phyloP scores from a whole-genome alignment of 1,284 basidiomycete species.

The Peniophora sp. region DNA sequence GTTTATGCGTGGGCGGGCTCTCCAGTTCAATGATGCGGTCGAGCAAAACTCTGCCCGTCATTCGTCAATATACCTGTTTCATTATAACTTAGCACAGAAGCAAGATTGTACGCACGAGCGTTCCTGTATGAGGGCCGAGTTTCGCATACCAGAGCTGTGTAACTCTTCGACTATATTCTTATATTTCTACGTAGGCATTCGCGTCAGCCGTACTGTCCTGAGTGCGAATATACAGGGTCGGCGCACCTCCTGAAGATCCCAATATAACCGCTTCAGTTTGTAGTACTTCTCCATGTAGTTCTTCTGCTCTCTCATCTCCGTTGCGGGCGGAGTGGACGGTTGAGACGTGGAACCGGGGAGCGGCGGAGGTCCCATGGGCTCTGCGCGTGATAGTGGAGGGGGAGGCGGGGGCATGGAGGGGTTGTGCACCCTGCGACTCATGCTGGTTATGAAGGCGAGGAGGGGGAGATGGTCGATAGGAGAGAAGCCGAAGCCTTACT shows the following conservation, averaged over 20 bases:
- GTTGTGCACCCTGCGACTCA: neutral
- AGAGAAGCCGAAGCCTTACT: slow-evolving; percentile 5
- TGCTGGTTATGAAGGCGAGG: neutral
- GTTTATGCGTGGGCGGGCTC: slow-evolving; percentile 15
- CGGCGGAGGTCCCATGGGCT: slow-evolving; percentile 27
- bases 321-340: slow-evolving; percentile 17
- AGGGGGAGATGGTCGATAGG: slow-evolving; percentile 20
- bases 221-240: slow-evolving; percentile 3
- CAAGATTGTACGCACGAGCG: slow-evolving; percentile 38
- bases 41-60: slow-evolving; percentile 34
- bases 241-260: slow-evolving; percentile 60
- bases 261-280: slow-evolving; percentile 52
- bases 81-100: neutral
- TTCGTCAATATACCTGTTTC: too few relatives aligned
- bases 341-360: slow-evolving; percentile 21
- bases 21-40: slow-evolving; percentile 57
- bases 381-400: slow-evolving; percentile 1
- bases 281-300: slow-evolving; percentile 50
- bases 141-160: slow-evolving; percentile 48
- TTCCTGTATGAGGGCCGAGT: slow-evolving; percentile 49
- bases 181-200: slow-evolving; percentile 37
- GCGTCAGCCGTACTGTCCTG: slow-evolving; percentile 12
- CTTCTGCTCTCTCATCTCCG: slow-evolving; percentile 19
- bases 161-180: slow-evolving; percentile 47
- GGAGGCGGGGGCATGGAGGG: neutral